Conservation (phyloP, 75 land plant species). For the Azolla pinnata region DNA sequence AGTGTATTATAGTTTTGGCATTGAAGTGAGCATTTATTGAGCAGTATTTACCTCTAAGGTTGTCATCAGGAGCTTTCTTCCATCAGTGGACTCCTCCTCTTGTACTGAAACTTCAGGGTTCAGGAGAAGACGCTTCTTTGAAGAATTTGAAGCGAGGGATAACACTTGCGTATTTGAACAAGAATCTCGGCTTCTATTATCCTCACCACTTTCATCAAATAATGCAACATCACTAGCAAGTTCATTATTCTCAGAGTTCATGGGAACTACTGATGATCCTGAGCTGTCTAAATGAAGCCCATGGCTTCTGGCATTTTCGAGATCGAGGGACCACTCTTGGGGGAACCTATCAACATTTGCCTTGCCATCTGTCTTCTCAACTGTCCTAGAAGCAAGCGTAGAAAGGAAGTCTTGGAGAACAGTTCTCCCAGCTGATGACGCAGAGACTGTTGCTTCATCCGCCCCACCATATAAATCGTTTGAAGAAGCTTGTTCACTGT, state of each 20-base stretch:
- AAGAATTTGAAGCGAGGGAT: neutral
- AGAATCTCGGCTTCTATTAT: no score
- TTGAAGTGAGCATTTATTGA: no score
- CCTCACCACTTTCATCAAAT: no score
- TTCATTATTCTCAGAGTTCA: neutral
- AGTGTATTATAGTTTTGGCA: no score
- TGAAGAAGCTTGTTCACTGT: no score
- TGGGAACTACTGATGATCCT: neutral
- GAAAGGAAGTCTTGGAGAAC: constrained; percentile 3
- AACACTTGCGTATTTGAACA: no score
- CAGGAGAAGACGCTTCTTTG: neutral
- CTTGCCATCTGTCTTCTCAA: neutral
- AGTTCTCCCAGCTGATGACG: no score
- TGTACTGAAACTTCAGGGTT: neutral
- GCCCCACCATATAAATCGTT: no score
- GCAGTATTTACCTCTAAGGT: no score
- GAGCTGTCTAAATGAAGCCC: constrained; percentile 2
- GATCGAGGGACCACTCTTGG: neutral
- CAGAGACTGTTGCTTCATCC: no score
- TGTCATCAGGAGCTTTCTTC: no score
- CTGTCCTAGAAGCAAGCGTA: constrained; percentile 5
- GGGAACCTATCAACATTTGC: neutral
- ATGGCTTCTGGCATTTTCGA: neutral
- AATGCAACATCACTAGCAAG: no score
- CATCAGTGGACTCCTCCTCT: neutral